A percentile compares a stretch with the other conserved stretches of the same genome.
Evolutionary conservation across 257 asterid species (phyloP).

Genomic region (Verbascum thapsus): DNA sequence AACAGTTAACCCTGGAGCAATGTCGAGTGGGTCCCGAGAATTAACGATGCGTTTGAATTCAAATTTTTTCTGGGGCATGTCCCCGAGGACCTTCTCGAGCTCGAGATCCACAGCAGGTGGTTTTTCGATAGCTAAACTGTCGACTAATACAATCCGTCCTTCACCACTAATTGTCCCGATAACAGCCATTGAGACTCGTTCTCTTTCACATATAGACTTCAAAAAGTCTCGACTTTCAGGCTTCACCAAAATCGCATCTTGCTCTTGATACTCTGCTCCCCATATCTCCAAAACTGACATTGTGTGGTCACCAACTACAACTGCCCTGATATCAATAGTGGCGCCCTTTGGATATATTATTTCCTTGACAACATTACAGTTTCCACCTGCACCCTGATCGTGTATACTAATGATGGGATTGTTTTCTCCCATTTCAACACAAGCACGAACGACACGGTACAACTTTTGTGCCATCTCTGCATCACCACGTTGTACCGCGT

Average conservation of each 20-base stretch:
- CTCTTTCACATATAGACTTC: constrained; percentile 77
- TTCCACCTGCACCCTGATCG: constrained; percentile 80
- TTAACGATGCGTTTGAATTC: constrained; percentile 54
- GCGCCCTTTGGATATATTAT: constrained; percentile 77
- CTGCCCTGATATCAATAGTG: constrained; percentile 81
- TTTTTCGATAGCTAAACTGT: constrained; percentile 56
- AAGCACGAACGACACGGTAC: constrained; percentile 87
- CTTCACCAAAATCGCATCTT: constrained; percentile 92
- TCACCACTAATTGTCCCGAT: constrained; percentile 84
- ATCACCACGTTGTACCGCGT: constrained; percentile 53
- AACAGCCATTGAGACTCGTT: constrained; percentile 91
- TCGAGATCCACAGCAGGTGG: constrained; percentile 94
- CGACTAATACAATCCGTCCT: constrained; percentile 70
- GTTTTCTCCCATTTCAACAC: constrained; percentile 84
- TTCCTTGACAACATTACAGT: constrained; percentile 43
- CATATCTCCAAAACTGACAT: constrained; percentile 94
- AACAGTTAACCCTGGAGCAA: constrained; percentile 72
- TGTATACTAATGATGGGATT: constrained; percentile 91
- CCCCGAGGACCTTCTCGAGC: constrained; percentile 96
- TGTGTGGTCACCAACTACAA: constrained; percentile 87
- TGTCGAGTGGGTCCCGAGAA: constrained; percentile 72
- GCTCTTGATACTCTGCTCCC: constrained; percentile 99
- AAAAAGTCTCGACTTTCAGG: constrained; percentile 55
- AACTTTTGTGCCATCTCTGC: constrained; percentile 97
- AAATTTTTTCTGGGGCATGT: constrained; percentile 94